Evolutionary conservation across 768 basidiomycete genomes (phyloP).

Genomic region (Lanmaoa rubissima): DNA sequence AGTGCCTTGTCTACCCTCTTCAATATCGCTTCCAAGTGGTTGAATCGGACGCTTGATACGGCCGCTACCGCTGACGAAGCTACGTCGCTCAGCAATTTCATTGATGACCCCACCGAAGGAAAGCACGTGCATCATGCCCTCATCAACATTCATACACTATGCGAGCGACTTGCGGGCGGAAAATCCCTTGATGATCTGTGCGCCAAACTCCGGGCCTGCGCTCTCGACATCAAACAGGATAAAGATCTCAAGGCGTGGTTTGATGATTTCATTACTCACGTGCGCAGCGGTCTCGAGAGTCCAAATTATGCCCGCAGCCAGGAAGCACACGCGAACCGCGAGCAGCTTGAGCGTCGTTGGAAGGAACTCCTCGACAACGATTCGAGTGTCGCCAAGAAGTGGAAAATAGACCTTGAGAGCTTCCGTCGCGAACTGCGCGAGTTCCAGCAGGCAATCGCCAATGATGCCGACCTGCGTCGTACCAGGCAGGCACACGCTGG

Average conservation of each 20-base stretch:
- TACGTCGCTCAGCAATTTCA: slow-evolving; percentile 51
- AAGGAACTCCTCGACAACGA: slow-evolving; percentile 44
- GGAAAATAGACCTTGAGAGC: slow-evolving; percentile 48
- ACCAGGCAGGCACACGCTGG: slow-evolving; percentile 47
- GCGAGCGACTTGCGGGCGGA: slow-evolving; percentile 51
- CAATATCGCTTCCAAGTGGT: slow-evolving; percentile 53
- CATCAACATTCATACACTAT: slow-evolving; percentile 34
- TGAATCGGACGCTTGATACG: slow-evolving; percentile 50
- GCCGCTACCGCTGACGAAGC: slow-evolving; percentile 43
- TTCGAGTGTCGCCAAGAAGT: slow-evolving; percentile 42
- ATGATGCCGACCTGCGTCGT: slow-evolving; percentile 49
- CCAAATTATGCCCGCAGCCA: slow-evolving; percentile 53
- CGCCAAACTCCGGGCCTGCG: slow-evolving; percentile 40
- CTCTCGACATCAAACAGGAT: slow-evolving; percentile 52
- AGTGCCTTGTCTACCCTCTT: slow-evolving; percentile 58
- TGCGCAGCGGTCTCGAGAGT: slow-evolving; percentile 46
- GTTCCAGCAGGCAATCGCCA: slow-evolving; percentile 44
- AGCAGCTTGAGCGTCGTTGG: slow-evolving; percentile 52
- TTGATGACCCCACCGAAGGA: slow-evolving; percentile 61
- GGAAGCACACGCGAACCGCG: slow-evolving; percentile 38
- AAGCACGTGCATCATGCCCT: slow-evolving; percentile 59
- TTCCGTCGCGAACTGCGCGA: slow-evolving; percentile 45
- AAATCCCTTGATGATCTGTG: slow-evolving; percentile 52
- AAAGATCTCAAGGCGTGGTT: slow-evolving; percentile 52
- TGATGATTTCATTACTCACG: slow-evolving; percentile 49